Percentiles rank a stretch among this genome's conserved stretches.
These are phyloP conservation scores for Paramecium sonneborni DNA, from an alignment of 73 alveolate genomes.

Conservation along the genomic window DNA sequence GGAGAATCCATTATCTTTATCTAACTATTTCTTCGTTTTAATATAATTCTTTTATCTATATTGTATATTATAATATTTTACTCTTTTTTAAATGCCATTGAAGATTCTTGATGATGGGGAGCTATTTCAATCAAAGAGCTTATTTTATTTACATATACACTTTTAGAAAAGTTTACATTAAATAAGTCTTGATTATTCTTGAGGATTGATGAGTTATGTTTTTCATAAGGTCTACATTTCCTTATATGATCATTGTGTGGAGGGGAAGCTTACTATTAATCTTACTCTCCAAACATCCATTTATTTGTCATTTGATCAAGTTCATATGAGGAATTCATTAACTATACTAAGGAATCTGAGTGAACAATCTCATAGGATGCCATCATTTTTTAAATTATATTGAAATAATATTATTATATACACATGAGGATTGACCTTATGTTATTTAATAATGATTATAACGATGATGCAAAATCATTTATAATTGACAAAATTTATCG, in stretches of 20 bases:
- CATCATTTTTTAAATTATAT: background rate
- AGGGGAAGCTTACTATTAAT: background rate
- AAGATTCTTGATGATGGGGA: background rate
- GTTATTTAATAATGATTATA: background rate
- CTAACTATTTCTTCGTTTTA: background rate
- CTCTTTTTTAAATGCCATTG: background rate
- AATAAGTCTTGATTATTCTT: slow-evolving; percentile 14
- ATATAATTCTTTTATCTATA: background rate
- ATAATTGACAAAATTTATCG: background rate
- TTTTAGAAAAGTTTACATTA: slow-evolving; percentile 28
- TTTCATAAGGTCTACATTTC: background rate
- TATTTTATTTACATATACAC: slow-evolving; percentile 7
- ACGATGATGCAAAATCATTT: background rate
- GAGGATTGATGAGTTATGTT: background rate
- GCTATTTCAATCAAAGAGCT: background rate
- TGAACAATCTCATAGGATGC: background rate
- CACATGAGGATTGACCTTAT: background rate
- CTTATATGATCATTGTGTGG: background rate
- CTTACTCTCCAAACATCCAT: slow-evolving; percentile 9
- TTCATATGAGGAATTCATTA: background rate
- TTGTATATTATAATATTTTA: background rate
- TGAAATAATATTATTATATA: background rate
- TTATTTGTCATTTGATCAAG: slow-evolving; percentile 12
- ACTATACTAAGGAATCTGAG: background rate
- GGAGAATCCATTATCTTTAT: background rate